Evolutionary conservation across 2,329 filamentous ascomycete genomes (phyloP), one percentile per base, ranked within the genome.

Genomic region (Talaromyces piceae): DNA sequence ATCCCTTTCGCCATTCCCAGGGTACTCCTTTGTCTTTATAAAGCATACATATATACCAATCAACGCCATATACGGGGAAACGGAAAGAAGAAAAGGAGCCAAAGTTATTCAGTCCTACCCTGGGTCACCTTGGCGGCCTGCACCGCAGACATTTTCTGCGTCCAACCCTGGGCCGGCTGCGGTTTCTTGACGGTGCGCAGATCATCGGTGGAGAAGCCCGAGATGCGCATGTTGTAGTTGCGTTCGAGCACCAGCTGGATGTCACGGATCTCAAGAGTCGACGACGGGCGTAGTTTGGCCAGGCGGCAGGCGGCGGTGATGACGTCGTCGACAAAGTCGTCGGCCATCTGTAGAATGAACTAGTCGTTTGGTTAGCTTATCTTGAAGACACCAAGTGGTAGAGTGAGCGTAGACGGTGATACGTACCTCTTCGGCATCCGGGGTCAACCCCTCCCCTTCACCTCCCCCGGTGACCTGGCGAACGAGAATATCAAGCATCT

Each of bases 121-220:
- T 73, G 71, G 3, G 71, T 74, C 20, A 73, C 90, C 75, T 97
- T 97, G 44, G 90, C 89, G 1, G 91, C 91, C 71, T 95, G 90
- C 13, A 98, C 86, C 22, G 93, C 91, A 63, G 90, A 91, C 86
- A 98, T 94, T 77, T 98, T 98, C 59, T 87, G 86, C 56, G 93
- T 91, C 90, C 93, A 98, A 20, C 83, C 87, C 13, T 86, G 76
- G 18, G 89, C 84, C 2, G 93, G 93, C 66, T 93, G 87, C 49
- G 94, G 86, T 75, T 96, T 96, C 67, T 91, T 85, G 26, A 97
- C 91, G 0, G 90, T 96, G 52, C 93, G 84, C 54, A 96, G 81
- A 71, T 98, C 93, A 64, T 98, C 93, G 3, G 90, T 88, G 0
- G 89, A 88, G 71, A 95, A 97, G 11, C 93, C 93, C 0, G 93